phyloP scores from a whole-genome alignment of 2,329 filamentous ascomycete species.

The Penicillium sp. region DNA sequence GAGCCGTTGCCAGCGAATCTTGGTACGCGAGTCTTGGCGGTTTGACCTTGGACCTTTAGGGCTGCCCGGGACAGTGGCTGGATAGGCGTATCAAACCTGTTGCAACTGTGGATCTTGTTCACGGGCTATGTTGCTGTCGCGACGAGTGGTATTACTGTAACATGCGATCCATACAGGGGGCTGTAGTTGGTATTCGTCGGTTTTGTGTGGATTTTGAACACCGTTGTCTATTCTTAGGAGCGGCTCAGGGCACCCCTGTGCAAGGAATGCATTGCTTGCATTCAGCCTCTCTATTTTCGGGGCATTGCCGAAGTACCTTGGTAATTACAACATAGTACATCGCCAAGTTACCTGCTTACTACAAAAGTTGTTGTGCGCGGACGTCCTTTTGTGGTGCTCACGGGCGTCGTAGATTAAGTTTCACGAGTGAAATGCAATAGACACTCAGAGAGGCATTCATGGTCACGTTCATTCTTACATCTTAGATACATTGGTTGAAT shows the following conservation, averaged over 20 bases:
- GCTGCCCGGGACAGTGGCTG: neutral
- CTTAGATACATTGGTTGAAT: neutral
- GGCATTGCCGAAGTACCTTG: neutral
- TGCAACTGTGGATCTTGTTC: neutral
- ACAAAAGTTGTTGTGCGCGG: neutral
- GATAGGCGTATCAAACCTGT: neutral
- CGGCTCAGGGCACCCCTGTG: neutral
- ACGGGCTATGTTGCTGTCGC: conserved; percentile 1
- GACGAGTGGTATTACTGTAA: conserved; percentile 1
- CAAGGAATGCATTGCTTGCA: neutral
- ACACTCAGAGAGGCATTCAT: neutral
- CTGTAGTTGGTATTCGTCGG: neutral
- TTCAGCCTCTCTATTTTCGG: neutral
- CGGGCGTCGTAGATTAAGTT: too few relatives aligned
- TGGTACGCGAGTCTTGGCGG: neutral
- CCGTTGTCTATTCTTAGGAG: neutral
- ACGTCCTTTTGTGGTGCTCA: neutral
- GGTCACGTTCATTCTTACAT: neutral
- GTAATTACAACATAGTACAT: neutral
- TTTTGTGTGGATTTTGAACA: neutral
- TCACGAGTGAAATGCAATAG: neutral
- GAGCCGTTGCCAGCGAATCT: neutral
- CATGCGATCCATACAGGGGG: neutral
- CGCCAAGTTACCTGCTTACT: too few relatives aligned
- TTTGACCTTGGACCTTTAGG: neutral